Evolutionary conservation across 441 rosid species (phyloP).

Genomic region (Gossypium trilobum): DNA sequence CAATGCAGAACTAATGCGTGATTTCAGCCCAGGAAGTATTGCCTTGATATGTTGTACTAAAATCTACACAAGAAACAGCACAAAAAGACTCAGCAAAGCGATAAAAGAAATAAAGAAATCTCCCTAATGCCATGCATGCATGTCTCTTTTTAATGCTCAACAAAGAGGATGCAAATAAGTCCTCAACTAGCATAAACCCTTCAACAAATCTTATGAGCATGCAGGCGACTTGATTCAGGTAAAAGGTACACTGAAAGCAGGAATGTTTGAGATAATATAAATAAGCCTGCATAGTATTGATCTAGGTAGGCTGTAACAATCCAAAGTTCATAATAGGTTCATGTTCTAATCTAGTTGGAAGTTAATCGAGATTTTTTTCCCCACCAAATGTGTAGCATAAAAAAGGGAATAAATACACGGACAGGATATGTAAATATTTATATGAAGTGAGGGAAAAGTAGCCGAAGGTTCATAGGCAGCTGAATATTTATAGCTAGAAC

Average conservation of each 20-base stretch:
- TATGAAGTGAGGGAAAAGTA: background rate
- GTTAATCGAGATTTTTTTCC: background rate
- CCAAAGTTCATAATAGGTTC: background rate
- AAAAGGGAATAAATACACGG: background rate
- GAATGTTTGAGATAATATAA: background rate
- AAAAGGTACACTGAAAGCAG: background rate
- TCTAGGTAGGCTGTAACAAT: background rate
- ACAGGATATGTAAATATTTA: background rate
- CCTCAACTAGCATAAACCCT: background rate
- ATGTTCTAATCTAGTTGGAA: background rate
- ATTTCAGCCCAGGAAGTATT: slow-evolving; percentile 75
- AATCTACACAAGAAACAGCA: slow-evolving; percentile 41
- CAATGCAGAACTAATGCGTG: slow-evolving; percentile 59
- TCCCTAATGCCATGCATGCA: background rate
- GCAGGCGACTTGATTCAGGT: background rate
- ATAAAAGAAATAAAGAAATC: background rate
- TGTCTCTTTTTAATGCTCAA: background rate
- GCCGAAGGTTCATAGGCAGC: background rate
- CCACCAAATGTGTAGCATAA: background rate
- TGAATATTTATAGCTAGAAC: background rate
- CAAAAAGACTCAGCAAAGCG: slow-evolving; percentile 6
- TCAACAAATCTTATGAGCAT: background rate
- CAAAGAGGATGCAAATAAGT: background rate
- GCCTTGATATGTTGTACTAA: slow-evolving; percentile 78
- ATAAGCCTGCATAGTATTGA: background rate